Evolutionary conservation across 495 filamentous ascomycete genomes (phyloP), one percentile per base, ranked within the genome.

Genomic region (Xylaria palmicola): DNA sequence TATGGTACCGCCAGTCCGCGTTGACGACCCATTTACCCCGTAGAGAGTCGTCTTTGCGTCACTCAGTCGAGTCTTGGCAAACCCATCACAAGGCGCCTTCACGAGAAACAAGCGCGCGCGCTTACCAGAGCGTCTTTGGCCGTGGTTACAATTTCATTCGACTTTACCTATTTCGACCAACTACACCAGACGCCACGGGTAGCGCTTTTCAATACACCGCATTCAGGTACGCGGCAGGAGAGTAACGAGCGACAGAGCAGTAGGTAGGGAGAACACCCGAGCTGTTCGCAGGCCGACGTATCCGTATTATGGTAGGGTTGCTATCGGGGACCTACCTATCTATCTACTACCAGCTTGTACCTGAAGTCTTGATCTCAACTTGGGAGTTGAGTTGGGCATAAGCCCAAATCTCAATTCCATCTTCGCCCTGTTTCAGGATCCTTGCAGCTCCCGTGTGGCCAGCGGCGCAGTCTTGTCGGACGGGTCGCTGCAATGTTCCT

Each of bases 341-440:
- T 50, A 17, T 27, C 29, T 48, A 48, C 44, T 15, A n/a, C n/a
- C n/a, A n/a, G n/a, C n/a, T n/a, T n/a, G n/a, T n/a, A n/a, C n/a
- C n/a, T n/a, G n/a, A n/a, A n/a, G n/a, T n/a, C n/a, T n/a, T n/a
- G n/a, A n/a, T n/a, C n/a, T n/a, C n/a, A n/a, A n/a, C n/a, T n/a
- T n/a, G n/a, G n/a, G n/a, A 36, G 6, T 13, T 36, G 32, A 2
- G 7, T n/a, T 56, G 53, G 27, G 53, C 53, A 56, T 56, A 56
- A 56, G 39, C 10, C 36, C 40, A 56, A 55, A 56, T 56, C 53
- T 59, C 27, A 49, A 59, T 39, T 27, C 56, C 43, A 48, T 32
- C 36, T 19, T 59, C 36, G 45, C n/a, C 13, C 29, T 40, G 56
- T 59, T 51, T 59, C 56, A 59, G 47, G 27, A 59, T 41, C 56